phyloP scores from a whole-genome alignment of 2,329 filamentous ascomycete species.

The Cladosporium sp. region DNA sequence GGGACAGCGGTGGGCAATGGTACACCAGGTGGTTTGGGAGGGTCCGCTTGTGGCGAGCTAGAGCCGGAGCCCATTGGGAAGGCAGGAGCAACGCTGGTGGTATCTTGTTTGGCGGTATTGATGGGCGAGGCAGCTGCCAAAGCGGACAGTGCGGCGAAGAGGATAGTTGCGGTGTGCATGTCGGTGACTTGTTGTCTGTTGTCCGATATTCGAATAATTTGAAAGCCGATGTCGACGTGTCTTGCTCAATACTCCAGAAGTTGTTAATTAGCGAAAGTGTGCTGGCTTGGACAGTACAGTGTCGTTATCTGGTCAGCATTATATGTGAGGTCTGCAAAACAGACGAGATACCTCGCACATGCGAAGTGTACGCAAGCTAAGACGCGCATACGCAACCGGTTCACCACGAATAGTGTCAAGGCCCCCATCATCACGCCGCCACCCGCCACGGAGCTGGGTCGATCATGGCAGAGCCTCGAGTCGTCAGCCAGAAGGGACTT shows the following conservation, averaged over 20 bases:
- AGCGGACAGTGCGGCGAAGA: background rate
- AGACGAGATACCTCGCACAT: background rate
- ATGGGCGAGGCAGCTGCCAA: constrained; percentile 5
- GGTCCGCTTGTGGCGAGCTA: background rate
- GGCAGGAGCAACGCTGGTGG: background rate
- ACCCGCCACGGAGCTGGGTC: background rate
- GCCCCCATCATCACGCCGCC: constrained; percentile 5
- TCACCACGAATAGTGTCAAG: background rate
- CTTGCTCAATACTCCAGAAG: background rate
- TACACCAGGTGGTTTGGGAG: background rate
- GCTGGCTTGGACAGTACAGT: background rate
- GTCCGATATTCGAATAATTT: background rate
- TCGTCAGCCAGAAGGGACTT: background rate
- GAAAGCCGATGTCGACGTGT: background rate
- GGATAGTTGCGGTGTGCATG: background rate
- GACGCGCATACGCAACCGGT: constrained; percentile 3
- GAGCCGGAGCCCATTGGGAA: background rate
- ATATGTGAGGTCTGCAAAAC: background rate
- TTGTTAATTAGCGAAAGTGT: background rate
- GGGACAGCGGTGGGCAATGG: constrained; percentile 2
- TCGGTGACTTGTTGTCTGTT: background rate
- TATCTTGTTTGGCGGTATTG: background rate
- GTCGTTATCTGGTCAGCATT: background rate
- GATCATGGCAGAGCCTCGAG: constrained; percentile 1
- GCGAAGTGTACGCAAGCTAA: background rate